Evolutionary conservation across 1,284 basidiomycete genomes (phyloP).

Genomic region (Sporisorium reilianum): DNA sequence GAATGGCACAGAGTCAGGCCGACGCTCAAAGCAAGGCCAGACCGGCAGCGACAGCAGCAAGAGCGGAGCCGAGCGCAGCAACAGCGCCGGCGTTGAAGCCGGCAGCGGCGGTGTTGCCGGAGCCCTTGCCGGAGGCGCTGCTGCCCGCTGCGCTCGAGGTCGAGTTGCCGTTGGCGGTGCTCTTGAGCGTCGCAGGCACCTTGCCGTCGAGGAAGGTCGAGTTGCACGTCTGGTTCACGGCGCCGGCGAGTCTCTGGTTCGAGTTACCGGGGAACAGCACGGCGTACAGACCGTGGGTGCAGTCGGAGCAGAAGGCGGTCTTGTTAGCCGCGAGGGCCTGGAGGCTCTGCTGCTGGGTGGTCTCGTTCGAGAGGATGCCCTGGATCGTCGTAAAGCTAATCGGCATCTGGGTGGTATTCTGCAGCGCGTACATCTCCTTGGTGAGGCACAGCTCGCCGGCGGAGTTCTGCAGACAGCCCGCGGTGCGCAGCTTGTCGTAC

Average conservation of each 20-base stretch:
- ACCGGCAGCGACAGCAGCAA: constrained; percentile 39
- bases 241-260: constrained; percentile 22
- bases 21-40: constrained; percentile 30
- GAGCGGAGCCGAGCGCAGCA: constrained; percentile 15
- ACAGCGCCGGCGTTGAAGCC: constrained; percentile 11
- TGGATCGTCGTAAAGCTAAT: constrained; percentile 25
- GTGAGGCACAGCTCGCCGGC: constrained; percentile 21
- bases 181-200: constrained; percentile 31
- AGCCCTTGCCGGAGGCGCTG: neutral
- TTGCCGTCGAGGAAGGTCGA: constrained; percentile 32
- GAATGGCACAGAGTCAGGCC: too few species aligned
- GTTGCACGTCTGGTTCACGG: constrained; percentile 30
- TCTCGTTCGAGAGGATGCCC: constrained; percentile 19
- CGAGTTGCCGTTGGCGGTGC: constrained; percentile 36
- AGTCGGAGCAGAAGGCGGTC: constrained; percentile 48
- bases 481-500: constrained; percentile 32
- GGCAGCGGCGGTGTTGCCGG: constrained; percentile 10
- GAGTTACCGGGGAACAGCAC: constrained; percentile 30
- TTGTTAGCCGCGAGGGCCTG: constrained; percentile 26
- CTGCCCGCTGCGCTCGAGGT: constrained; percentile 5
- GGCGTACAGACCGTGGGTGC: constrained; percentile 44
- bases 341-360: constrained; percentile 19
- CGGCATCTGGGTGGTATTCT: constrained; percentile 27
- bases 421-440: constrained; percentile 31
- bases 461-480: constrained; percentile 29